Evolutionary conservation across 495 filamentous ascomycete genomes (phyloP).

Genomic region (Aspergillus heteromorphus): DNA sequence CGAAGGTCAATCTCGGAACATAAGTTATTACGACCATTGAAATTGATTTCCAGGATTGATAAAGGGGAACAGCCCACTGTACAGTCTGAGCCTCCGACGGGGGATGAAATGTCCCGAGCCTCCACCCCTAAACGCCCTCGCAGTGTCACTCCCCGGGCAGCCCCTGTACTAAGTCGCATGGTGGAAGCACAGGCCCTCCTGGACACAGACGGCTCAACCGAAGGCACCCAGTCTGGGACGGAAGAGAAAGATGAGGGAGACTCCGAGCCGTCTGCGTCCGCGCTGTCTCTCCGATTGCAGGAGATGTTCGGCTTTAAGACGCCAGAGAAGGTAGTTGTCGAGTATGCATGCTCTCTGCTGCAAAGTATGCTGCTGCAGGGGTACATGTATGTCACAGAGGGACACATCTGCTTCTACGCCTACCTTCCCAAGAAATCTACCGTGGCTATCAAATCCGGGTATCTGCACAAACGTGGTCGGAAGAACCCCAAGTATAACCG

Average conservation of each 20-base stretch:
- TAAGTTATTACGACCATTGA: conserved; percentile 54
- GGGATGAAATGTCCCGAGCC: conserved; percentile 12
- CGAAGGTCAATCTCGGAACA: conserved; percentile 57
- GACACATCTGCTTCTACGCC: conserved; percentile 95
- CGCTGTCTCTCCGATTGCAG: conserved; percentile 67
- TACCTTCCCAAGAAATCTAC: conserved; percentile 88
- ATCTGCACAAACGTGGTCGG: conserved; percentile 82
- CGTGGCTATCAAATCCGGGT: conserved; percentile 78
- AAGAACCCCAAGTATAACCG: conserved; percentile 85
- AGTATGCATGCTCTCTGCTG: conserved; percentile 92
- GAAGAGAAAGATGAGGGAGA: conserved; percentile 18
- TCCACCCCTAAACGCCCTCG: conserved; percentile 26
- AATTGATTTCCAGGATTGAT: conserved; percentile 39
- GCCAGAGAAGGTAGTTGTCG: conserved; percentile 78
- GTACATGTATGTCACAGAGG: conserved; percentile 93
- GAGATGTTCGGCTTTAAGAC: conserved; percentile 85
- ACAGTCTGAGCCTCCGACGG: conserved; percentile 15
- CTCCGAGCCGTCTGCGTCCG: conserved; percentile 21
- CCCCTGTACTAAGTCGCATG: conserved; percentile 78
- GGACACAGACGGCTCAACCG: conserved; percentile 27
- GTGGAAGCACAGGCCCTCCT: conserved; percentile 73
- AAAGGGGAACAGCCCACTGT: conserved; percentile 4
- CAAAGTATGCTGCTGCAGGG: conserved; percentile 91
- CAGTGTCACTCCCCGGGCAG: conserved; percentile 45
- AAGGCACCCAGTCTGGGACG: conserved; percentile 14